A percentile compares a stretch with the other conserved stretches of the same genome.
phyloP scores from a whole-genome alignment of 1,139 yeast species.

The Pichia sp. region DNA sequence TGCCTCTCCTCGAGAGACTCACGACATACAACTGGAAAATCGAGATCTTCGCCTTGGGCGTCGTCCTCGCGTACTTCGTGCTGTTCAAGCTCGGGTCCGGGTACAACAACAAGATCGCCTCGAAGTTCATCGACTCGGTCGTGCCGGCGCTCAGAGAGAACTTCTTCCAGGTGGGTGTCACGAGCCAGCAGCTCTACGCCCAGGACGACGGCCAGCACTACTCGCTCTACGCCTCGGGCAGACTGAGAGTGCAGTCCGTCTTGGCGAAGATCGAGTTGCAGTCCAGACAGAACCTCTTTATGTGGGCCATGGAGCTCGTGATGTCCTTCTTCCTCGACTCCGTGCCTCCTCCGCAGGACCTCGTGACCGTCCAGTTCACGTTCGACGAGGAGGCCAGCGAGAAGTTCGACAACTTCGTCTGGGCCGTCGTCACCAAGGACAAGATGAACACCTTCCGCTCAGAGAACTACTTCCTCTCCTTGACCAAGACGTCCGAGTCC shows the following conservation, averaged over 20 bases:
- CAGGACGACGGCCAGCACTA: constrained; percentile 69
- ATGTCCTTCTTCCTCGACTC: constrained; percentile 51
- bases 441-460: constrained; percentile 76
- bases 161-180: constrained; percentile 78
- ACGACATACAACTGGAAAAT: constrained; percentile 65
- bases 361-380: constrained; percentile 55
- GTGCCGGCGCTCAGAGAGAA: constrained; percentile 53
- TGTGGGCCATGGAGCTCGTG: constrained; percentile 54
- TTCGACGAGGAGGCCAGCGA: constrained; percentile 50
- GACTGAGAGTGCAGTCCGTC: constrained; percentile 67
- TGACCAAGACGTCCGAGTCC: constrained; percentile 74
- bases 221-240: constrained; percentile 84
- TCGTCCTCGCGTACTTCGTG: constrained; percentile 43
- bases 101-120: constrained; percentile 55
- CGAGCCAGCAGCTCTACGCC: constrained; percentile 44
- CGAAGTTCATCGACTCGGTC: constrained; percentile 46
- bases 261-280: constrained; percentile 58
- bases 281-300: constrained; percentile 76
- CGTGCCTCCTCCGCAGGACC: constrained; percentile 54
- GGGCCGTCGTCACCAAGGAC: constrained; percentile 80
- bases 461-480: constrained; percentile 73
- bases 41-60: constrained; percentile 55
- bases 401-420: constrained; percentile 62
- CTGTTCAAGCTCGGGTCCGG: constrained; percentile 55
- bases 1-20: constrained; percentile 38